Conservation (phyloP, 768 basidiomycete species). For the Leccinum variicolor region DNA sequence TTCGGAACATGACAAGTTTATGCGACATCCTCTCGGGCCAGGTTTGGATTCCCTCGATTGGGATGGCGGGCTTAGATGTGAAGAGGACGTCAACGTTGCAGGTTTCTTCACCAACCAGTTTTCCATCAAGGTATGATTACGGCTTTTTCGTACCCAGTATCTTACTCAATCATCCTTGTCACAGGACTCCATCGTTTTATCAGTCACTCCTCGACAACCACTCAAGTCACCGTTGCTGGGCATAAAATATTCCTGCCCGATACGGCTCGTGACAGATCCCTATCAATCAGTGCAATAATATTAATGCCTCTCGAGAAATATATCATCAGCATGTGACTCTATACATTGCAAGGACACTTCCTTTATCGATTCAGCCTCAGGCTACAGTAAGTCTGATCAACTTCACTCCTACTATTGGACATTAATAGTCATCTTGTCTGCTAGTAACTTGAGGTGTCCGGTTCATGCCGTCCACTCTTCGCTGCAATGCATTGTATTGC, state of each 20-base stretch:
- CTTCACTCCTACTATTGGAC: not conserved
- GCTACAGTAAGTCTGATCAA: not conserved
- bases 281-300: conserved; percentile 26
- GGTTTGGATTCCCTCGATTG: conserved; percentile 52
- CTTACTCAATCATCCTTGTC: not conserved
- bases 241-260: conserved; percentile 45
- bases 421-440: not conserved
- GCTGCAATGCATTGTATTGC: not conserved
- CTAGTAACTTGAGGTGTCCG: not conserved
- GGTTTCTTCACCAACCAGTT: conserved; percentile 47
- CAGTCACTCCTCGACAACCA: conserved; percentile 41
- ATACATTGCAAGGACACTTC: not conserved
- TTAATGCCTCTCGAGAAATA: not conserved
- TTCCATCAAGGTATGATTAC: conserved; percentile 44
- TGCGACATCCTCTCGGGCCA: conserved; percentile 16
- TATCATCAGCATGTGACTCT: not conserved
- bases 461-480: not conserved
- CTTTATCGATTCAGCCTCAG: not conserved
- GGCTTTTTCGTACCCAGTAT: not conserved
- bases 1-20: conserved; percentile 4
- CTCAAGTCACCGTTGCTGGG: conserved; percentile 35
- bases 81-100: conserved; percentile 38
- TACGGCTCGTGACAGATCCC: conserved; percentile 59
- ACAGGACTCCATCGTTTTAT: conserved; percentile 58
- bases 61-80: conserved; percentile 49